Evolutionary conservation across 495 filamentous ascomycete genomes (phyloP).

Genomic region (Penicillium psychrofluorescens): DNA sequence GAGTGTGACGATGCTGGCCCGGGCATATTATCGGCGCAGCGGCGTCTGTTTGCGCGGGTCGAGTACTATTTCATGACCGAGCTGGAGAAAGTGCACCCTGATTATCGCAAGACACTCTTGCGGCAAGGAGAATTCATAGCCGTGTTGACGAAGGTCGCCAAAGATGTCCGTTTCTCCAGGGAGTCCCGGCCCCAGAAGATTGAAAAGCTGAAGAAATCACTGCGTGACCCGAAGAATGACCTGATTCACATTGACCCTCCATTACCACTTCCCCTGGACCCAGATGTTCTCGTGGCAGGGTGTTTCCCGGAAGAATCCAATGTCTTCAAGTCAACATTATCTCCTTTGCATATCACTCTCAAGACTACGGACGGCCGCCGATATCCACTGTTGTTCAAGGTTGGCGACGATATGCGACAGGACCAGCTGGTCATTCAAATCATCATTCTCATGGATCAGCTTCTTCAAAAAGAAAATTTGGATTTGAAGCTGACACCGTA

Average conservation of each 20-base stretch:
- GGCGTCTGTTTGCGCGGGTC: constrained; percentile 80
- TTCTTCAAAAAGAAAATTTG: constrained; percentile 93
- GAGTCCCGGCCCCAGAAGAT: constrained; percentile 72
- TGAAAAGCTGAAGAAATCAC: constrained; percentile 70
- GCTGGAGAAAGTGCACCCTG: constrained; percentile 50
- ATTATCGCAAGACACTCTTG: constrained; percentile 65
- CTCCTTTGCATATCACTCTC: constrained; percentile 85
- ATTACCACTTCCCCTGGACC: constrained; percentile 83
- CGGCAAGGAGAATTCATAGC: constrained; percentile 86
- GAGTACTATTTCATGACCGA: constrained; percentile 94
- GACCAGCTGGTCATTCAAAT: constrained; percentile 98
- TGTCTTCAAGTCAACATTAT: constrained; percentile 92
- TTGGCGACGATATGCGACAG: constrained; percentile 92
- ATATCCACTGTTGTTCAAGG: constrained; percentile 95
- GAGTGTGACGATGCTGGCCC: constrained; percentile 81
- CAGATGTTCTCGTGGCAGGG: constrained; percentile 68
- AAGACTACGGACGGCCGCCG: constrained; percentile 66
- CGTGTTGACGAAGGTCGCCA: constrained; percentile 81
- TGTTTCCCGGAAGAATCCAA: constrained; percentile 77
- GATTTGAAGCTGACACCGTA: constrained; percentile 94
- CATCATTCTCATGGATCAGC: constrained; percentile 94
- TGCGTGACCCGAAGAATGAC: constrained; percentile 87
- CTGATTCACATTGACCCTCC: constrained; percentile 75
- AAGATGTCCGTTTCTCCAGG: constrained; percentile 76
- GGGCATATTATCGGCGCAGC: constrained; percentile 62